Percentiles rank a stretch among this genome's conserved stretches.
phyloP scores from a whole-genome alignment of 805 yeast genomes.

The Yamadazyma phyllophila region DNA sequence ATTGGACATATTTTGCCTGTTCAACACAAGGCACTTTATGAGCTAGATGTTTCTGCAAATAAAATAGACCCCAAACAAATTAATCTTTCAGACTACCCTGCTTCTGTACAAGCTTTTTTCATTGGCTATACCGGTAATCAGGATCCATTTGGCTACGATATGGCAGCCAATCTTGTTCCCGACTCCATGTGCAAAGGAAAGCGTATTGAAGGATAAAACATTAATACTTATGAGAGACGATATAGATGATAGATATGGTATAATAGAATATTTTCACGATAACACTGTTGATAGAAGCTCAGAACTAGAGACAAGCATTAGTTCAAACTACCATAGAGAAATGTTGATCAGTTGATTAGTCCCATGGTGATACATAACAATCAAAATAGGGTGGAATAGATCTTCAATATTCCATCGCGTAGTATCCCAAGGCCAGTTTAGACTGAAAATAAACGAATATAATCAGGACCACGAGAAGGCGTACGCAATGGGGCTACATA shows the following conservation, averaged over 20 bases:
- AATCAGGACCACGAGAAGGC: constrained; percentile 50
- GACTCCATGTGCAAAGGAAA: constrained; percentile 15
- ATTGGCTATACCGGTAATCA: constrained; percentile 16
- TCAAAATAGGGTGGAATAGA: constrained; percentile 47
- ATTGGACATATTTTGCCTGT: constrained; percentile 14
- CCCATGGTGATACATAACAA: constrained; percentile 21
- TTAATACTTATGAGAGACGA: no score
- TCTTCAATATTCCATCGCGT: constrained; percentile 36
- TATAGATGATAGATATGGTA: not conserved
- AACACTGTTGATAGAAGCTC: no score
- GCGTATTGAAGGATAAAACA: constrained; percentile 9
- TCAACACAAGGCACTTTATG: constrained; percentile 12
- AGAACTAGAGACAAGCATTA: no score
- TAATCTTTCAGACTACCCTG: constrained; percentile 6
- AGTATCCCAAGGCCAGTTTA: constrained; percentile 34
- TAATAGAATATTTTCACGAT: not conserved
- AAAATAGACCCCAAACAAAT: constrained; percentile 7
- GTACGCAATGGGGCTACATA: constrained; percentile 35
- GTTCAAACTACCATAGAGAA: not conserved
- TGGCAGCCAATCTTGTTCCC: constrained; percentile 16
- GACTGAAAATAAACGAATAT: constrained; percentile 49
- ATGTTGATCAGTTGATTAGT: constrained; percentile 33
- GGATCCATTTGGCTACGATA: constrained; percentile 22
- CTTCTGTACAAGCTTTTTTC: constrained; percentile 12
- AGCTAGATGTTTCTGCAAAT: constrained; percentile 19